These are phyloP conservation scores for Leptographium galeiforme DNA, from an alignment of 2,329 filamentous ascomycete genomes.

Conservation along the genomic window DNA sequence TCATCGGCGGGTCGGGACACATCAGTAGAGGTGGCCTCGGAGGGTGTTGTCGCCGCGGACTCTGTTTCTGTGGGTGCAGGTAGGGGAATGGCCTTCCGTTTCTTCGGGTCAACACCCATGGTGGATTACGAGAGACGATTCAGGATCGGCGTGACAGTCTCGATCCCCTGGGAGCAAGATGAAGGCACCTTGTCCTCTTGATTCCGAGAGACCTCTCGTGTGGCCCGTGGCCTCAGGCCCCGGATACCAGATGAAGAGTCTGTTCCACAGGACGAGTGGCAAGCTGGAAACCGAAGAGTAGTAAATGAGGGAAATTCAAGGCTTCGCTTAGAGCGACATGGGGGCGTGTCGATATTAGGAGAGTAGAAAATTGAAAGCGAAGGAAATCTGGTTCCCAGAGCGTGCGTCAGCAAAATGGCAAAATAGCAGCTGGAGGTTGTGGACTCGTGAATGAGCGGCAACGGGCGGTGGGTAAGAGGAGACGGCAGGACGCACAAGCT, in stretches of 20 bases:
- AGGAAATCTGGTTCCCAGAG: neutral
- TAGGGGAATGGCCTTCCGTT: slow-evolving; percentile 38
- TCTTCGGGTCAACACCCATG: slow-evolving; percentile 34
- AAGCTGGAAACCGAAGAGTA: neutral
- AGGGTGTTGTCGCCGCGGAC: slow-evolving; percentile 25
- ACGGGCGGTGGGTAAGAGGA: neutral
- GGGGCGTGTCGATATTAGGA: neutral
- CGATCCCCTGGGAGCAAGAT: neutral
- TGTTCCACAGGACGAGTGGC: neutral
- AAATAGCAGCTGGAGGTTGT: neutral
- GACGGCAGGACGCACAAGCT: neutral
- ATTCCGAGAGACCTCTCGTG: neutral
- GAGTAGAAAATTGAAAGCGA: neutral
- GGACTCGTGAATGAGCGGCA: neutral
- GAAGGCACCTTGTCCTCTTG: neutral
- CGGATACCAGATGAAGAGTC: slow-evolving; percentile 4
- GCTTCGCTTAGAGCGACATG: neutral
- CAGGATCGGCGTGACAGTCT: neutral
- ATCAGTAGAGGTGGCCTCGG: slow-evolving; percentile 28
- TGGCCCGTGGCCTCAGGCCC: neutral
- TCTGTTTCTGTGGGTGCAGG: slow-evolving; percentile 65
- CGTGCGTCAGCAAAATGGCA: neutral
- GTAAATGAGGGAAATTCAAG: neutral
- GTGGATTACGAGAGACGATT: slow-evolving; percentile 1
- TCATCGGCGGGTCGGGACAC: slow-evolving; percentile 54